phyloP scores from a whole-genome alignment of 2,329 filamentous ascomycete species.

The Fusarium robinianum region DNA sequence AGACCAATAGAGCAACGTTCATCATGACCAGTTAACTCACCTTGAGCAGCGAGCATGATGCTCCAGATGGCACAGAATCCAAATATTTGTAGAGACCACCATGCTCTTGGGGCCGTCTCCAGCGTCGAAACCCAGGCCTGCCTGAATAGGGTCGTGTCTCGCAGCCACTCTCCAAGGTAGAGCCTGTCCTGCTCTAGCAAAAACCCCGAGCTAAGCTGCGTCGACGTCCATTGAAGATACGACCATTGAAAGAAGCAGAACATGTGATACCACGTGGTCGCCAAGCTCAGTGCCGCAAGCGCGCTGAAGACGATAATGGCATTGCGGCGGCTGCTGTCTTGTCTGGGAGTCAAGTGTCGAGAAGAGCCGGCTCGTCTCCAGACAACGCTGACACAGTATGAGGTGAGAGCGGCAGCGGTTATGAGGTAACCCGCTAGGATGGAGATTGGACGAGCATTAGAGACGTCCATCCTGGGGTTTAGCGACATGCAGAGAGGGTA shows the following conservation, averaged over 20 bases:
- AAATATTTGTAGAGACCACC: constrained; percentile 39
- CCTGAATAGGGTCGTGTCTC: constrained; percentile 35
- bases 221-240: constrained; percentile 15
- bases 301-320: constrained; percentile 24
- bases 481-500: no score
- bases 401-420: constrained; percentile 22
- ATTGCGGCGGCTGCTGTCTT: constrained; percentile 5
- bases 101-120: constrained; percentile 27
- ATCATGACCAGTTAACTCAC: constrained; percentile 22
- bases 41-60: constrained; percentile 32
- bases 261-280: constrained; percentile 36
- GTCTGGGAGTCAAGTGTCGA: background rate
- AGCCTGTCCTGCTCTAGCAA: constrained; percentile 6
- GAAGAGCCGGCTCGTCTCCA: background rate
- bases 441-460: constrained; percentile 27
- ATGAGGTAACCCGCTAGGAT: constrained; percentile 31
- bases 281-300: constrained; percentile 33
- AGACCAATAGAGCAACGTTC: no score
- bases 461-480: constrained; percentile 6
- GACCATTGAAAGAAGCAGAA: constrained; percentile 35
- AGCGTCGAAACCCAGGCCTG: constrained; percentile 36
- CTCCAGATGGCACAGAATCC: constrained; percentile 37
- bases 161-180: constrained; percentile 33
- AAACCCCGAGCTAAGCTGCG: background rate
- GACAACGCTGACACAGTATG: constrained; percentile 21